Evolutionary conservation across 768 basidiomycete genomes (phyloP), one percentile per base, ranked within the genome.

Genomic region (Tremella mesenterica): DNA sequence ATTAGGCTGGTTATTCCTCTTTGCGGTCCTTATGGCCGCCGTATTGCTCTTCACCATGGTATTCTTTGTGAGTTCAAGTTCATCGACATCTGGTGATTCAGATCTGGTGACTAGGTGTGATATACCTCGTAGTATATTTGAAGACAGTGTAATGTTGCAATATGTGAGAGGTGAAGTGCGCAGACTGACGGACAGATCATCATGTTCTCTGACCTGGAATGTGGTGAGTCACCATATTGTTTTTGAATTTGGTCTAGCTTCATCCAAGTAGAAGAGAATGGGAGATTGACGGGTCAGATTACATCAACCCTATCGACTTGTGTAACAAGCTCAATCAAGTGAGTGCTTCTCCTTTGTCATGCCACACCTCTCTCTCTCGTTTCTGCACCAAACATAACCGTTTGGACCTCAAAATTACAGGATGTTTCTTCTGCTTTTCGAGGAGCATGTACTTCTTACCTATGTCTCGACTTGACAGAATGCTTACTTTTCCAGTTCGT

Each of bases 241-340:
- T 38, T 21, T 38, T 25, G 21, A 21, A 20, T 14, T 31, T 5
- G 47, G 13, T 44, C n/a, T 27, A 27, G 44, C 6, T 43, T 46
- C 39, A 25, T 8, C 12, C 2, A 50, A 9, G 23, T 50, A 16
- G 36, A 28, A 7, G 6, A 4, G 27, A 23, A 21, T n/a, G n/a
- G n/a, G 27, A 10, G n/a, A 23, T 26, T 46, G 6, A 18, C 30
- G 21, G 2, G 5, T 18, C 54, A 69, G 67, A 95, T 80, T 97
- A 96, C 77, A 93, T 97, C 79, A 99, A 99, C 76, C 95, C 95
- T 48, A 99, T 99, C 82, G 95, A 99, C 75, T 84, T 97, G 33
- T 97, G 95, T 77, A 97, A 97, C 77, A 96, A 95, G 79, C 84
- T 97, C 67, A 97, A 97, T 73, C 88, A 91, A 76, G 93, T 93